phyloP scores from a whole-genome alignment of 192 early-diverging fungal species.

The Physocladia obscura region DNA sequence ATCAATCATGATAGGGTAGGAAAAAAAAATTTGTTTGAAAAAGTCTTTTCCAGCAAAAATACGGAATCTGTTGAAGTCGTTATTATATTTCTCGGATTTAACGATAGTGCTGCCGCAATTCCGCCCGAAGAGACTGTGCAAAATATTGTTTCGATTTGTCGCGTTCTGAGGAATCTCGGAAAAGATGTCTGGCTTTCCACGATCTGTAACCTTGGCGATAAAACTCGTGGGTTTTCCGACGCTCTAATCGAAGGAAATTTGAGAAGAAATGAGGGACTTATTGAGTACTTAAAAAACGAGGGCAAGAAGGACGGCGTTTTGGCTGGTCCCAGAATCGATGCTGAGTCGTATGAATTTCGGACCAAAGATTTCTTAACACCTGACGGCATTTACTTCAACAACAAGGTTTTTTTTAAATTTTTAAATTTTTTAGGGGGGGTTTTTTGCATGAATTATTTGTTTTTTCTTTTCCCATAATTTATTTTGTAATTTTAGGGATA shows the following conservation, averaged over 20 bases:
- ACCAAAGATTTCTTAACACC: slow-evolving; percentile 3
- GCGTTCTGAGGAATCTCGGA: slow-evolving; percentile 32
- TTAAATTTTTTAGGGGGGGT: not conserved
- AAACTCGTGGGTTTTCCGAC: not conserved
- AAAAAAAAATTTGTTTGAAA: slow-evolving; percentile 24
- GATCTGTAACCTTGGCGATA: slow-evolving; percentile 31
- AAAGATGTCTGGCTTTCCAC: slow-evolving; percentile 46
- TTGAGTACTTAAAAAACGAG: slow-evolving; percentile 26
- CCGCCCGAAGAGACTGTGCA: slow-evolving; percentile 37
- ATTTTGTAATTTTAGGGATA: slow-evolving; percentile 40
- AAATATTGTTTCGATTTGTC: slow-evolving; percentile 38
- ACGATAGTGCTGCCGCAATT: slow-evolving; percentile 31
- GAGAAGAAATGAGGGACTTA: slow-evolving; percentile 28
- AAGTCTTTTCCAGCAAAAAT: slow-evolving; percentile 24
- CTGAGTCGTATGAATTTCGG: slow-evolving; percentile 20
- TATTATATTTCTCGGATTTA: slow-evolving; percentile 43
- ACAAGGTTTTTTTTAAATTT: not conserved
- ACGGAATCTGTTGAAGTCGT: slow-evolving; percentile 39
- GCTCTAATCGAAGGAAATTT: slow-evolving; percentile 24
- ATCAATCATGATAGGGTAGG: not conserved
- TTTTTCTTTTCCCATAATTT: no score
- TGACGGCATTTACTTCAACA: slow-evolving; percentile 12
- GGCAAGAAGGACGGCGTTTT: slow-evolving; percentile 27
- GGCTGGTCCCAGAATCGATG: slow-evolving; percentile 30
- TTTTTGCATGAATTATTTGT: no score